phyloP scores from a whole-genome alignment of 768 basidiomycete genomes.

The Podaxis sp. region DNA sequence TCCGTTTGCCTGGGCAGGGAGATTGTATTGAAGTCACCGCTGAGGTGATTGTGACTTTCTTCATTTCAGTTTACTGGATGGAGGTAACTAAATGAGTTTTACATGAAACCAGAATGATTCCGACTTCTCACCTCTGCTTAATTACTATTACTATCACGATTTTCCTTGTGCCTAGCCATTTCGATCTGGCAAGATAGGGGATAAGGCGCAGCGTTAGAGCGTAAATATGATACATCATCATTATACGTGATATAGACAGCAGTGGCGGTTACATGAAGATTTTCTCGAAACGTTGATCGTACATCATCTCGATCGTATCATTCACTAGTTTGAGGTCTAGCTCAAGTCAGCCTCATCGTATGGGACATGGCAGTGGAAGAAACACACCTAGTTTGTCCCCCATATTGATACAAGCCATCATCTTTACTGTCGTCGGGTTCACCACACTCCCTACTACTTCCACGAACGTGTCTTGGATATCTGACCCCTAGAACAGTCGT shows the following conservation, averaged over 20 bases:
- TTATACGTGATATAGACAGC: neutral
- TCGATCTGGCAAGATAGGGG: neutral
- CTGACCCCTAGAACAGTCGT: conserved; percentile 32
- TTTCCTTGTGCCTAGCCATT: too few species aligned
- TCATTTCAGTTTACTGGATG: too few species aligned
- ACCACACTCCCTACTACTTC: conserved; percentile 68
- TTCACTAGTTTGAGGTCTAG: conserved; percentile 61
- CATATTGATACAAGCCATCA: conserved; percentile 52
- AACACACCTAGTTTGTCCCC: conserved; percentile 61
- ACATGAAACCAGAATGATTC: too few species aligned
- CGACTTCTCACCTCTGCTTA: too few species aligned
- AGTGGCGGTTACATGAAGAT: neutral
- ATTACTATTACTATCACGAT: too few species aligned
- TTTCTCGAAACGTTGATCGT: conserved; percentile 47
- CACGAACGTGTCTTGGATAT: conserved; percentile 51
- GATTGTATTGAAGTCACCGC: too few species aligned
- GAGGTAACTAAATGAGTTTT: too few species aligned
- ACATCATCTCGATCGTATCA: conserved; percentile 61
- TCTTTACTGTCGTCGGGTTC: conserved; percentile 54
- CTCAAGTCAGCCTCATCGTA: neutral
- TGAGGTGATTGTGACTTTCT: too few species aligned
- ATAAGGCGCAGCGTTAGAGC: neutral
- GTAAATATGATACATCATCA: neutral
- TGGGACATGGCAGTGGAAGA: neutral
- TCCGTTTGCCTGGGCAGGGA: too few species aligned